These are phyloP conservation scores for Pseudozyma sp. DNA, from an alignment of 1,284 basidiomycete species.

Conservation along the genomic window DNA sequence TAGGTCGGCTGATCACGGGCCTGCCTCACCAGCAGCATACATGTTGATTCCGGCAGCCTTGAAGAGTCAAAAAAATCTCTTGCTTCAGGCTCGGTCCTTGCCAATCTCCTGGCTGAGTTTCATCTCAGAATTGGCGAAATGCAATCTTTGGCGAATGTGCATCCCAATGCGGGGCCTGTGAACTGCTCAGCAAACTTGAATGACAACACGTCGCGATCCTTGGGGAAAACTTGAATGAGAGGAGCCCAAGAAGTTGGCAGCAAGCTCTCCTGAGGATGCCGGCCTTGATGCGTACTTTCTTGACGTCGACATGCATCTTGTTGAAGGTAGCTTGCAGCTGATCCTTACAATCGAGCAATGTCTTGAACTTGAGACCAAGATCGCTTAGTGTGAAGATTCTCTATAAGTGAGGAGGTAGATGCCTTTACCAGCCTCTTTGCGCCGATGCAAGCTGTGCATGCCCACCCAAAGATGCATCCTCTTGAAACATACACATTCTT, in stretches of 20 bases:
- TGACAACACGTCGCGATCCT: constrained; percentile 70
- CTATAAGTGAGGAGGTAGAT: constrained; percentile 61
- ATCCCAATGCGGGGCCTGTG: constrained; percentile 52
- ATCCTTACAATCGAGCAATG: constrained; percentile 60
- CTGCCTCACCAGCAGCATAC: no score
- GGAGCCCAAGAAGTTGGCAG: constrained; percentile 79
- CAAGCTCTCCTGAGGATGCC: constrained; percentile 82
- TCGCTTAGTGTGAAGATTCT: constrained; percentile 75
- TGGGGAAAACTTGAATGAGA: constrained; percentile 75
- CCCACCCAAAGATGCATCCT: no score
- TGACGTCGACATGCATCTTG: constrained; percentile 72
- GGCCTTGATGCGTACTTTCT: constrained; percentile 72
- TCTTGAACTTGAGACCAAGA: constrained; percentile 71
- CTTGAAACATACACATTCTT: no score
- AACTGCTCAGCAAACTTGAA: constrained; percentile 63
- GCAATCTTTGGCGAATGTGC: constrained; percentile 50
- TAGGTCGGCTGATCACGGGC: constrained; percentile 5
- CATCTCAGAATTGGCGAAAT: constrained; percentile 76
- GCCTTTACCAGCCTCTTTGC: no score
- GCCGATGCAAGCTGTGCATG: no score
- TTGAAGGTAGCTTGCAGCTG: constrained; percentile 59
- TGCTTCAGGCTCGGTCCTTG: constrained; percentile 90
- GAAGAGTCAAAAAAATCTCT: constrained; percentile 83
- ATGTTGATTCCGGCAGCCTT: constrained; percentile 80
- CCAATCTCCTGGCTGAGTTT: constrained; percentile 91